Base-by-base conservation (phyloP, 352 stramenopile species). In the Thalassiosira ordinaria region DNA sequence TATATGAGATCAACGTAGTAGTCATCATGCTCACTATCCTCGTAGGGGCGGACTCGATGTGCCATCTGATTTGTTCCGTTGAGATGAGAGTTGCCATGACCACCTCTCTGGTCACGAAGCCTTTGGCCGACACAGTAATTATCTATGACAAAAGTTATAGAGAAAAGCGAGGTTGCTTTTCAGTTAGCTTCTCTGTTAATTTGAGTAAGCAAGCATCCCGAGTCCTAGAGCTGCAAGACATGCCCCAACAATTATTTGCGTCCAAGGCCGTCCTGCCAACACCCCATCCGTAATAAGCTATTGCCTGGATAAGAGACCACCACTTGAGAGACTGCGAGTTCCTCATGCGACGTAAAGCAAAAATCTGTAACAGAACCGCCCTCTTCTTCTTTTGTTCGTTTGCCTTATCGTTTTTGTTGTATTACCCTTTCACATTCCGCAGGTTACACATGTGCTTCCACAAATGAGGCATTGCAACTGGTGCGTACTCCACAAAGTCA, bases 281-380 rank as follows among this genome's bases (percentile, higher is more conserved):
- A 24, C 57, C 57, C 57, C 33, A 55, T 3, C 57, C 18, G 44
- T 53, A 53, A 53, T 67, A 53, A 37, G 33, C 20, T 7, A 67
- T 37, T 8, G 29, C 20, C 29, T 49, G 33, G 22, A 65, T 65
- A 5, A 65, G 11, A 18, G 29, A n/a, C 31, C 29, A 65, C 18
- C 20, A 65, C 13, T 49, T 44, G 16, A 65, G 26, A 16, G 13
- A 27, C 2, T 47, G 2, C 1, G 29, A 13, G 26, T 65, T 51
- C 14, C 18, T 27, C 56, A 51, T 47, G 2, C 33, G 29, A 11
- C 14, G 16, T n/a, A 60, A 22, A 9, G 26, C 22, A 33, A 60
- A 26, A 33, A 65, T 29, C 20, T 65, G 56, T 8, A 65, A 29
- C 27, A 65, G 24, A 9, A 65, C 33, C 7, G 37, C 37, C 14